Evolutionary conservation across 2,329 filamentous ascomycete genomes (phyloP), one percentile per base, ranked within the genome.

Genomic region (Pyrenophora seminiperda): DNA sequence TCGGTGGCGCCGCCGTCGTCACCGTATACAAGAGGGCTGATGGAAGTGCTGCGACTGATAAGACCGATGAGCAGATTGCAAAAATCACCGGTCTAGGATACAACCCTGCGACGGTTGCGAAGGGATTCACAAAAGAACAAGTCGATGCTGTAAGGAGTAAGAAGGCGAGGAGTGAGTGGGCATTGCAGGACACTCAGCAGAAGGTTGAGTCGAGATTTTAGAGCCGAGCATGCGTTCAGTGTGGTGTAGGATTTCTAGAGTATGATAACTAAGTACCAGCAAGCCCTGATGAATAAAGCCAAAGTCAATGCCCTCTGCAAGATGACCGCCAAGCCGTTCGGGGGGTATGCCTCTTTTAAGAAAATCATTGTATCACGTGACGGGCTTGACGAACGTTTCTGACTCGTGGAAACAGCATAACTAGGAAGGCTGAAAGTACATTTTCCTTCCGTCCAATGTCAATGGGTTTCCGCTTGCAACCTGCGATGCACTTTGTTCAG

Each of bases 1-100:
- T 97, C 4, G 93, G 93, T 11, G 94, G 94, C 46, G 93, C 92
- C 3, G 91, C 86, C 1, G 92, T 97, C 1, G 89, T 94, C 17
- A 93, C 90, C 0, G 89, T 97, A 3, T 97, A 97, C 74, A 86
- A 85, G 75, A 83, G 92, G 13, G 88, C 88, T 0, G 93, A 97
- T 72, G 89, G 90, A 9, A 79, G 82, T 72, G 78, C 76, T 47
- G 86, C 86, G 2, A 76, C 77, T 3, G 76, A 79, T 29, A 71
- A 95, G 4, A 80, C 83, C 15, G 84, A 83, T 43, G 82, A 79
- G 3, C 80, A 83, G 38, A 82, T 96, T 2, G 89, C 80, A 1
- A 83, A 80, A 77, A 72, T 75, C 53, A 91, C 82, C 46, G 82
- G 83, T 40, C 75, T 96, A 15, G 92, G 91, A 0, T 97, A 97